A percentile compares a stretch with the other conserved stretches of the same genome.
phyloP scores from a whole-genome alignment of 192 early-diverging fungal species.

The Coemansia sp. region DNA sequence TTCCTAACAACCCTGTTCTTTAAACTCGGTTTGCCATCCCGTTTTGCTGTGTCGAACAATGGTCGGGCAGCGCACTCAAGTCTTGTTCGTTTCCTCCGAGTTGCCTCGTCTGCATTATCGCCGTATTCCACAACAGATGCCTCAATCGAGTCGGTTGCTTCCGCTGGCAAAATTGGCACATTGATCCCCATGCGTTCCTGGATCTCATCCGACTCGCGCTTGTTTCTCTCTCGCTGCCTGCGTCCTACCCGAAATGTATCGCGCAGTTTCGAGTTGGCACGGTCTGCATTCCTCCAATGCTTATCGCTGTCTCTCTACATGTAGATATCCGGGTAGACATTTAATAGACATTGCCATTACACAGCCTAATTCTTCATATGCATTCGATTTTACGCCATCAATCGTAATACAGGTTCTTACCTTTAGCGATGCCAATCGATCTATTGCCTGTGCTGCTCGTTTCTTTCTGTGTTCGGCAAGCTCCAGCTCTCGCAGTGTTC shows the following conservation, averaged over 20 bases:
- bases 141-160: slow-evolving; percentile 49
- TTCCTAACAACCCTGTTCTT: slow-evolving; percentile 10
- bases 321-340: not conserved
- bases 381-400: not conserved
- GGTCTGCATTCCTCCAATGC: slow-evolving; percentile 80
- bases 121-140: slow-evolving; percentile 59
- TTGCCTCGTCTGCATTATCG: not conserved
- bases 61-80: slow-evolving; percentile 1
- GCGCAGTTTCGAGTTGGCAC: slow-evolving; percentile 67
- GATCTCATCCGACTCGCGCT: slow-evolving; percentile 55
- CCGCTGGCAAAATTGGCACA: slow-evolving; percentile 60
- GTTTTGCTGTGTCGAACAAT: slow-evolving; percentile 6
- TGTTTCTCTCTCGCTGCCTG: slow-evolving; percentile 50
- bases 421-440: slow-evolving; percentile 55
- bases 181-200: slow-evolving; percentile 61
- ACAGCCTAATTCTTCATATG: not conserved
- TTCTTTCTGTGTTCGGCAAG: slow-evolving; percentile 53
- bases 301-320: slow-evolving; percentile 66
- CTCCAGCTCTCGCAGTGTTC: slow-evolving; percentile 59
- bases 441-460: slow-evolving; percentile 47
- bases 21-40: not conserved
- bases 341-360: not conserved
- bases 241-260: slow-evolving; percentile 72
- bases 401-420: slow-evolving; percentile 6
- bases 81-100: not conserved